Evolutionary conservation across 1,284 basidiomycete species (phyloP).

Genomic region (Porogramme epimiltina): DNA sequence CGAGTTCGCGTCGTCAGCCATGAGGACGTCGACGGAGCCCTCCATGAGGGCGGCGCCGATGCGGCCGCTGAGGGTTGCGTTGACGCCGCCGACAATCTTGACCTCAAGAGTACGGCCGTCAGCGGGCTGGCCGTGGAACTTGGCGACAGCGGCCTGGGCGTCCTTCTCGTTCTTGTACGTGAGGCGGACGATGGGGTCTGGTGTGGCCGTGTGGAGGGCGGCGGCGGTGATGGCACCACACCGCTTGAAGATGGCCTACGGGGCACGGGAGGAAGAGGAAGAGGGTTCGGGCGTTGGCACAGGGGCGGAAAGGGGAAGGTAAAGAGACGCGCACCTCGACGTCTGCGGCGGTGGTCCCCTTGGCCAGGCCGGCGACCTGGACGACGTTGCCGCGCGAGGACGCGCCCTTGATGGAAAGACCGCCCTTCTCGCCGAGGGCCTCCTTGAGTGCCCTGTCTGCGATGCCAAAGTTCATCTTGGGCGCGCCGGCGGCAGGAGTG

Average conservation of each 20-base stretch:
- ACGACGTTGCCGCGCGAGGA: slow-evolving; percentile 68
- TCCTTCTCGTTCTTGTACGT: slow-evolving; percentile 69
- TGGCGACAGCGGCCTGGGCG: slow-evolving; percentile 68
- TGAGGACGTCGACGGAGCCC: slow-evolving; percentile 70
- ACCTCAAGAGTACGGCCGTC: slow-evolving; percentile 79
- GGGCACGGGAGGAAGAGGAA: not conserved
- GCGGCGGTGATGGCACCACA: slow-evolving; percentile 70
- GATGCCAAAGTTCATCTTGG: slow-evolving; percentile 53
- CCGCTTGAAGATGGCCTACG: slow-evolving; percentile 79
- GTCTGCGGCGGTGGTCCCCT: slow-evolving; percentile 81
- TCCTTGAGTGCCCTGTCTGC: slow-evolving; percentile 44
- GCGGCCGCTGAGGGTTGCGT: slow-evolving; percentile 54
- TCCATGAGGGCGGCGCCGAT: slow-evolving; percentile 58
- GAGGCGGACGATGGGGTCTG: slow-evolving; percentile 62
- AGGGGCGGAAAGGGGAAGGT: not conserved
- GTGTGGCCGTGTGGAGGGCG: slow-evolving; percentile 42
- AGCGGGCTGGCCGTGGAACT: slow-evolving; percentile 80
- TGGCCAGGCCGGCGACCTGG: slow-evolving; percentile 73
- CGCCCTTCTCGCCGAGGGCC: slow-evolving; percentile 34
- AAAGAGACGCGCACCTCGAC: slow-evolving; percentile 56
- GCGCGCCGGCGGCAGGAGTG: slow-evolving; percentile 45
- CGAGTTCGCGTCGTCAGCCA: slow-evolving; percentile 45
- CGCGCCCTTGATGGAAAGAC: slow-evolving; percentile 76
- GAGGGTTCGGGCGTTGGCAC: not conserved
- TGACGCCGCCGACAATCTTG: slow-evolving; percentile 58